These are phyloP conservation scores for Santalum album DNA, from an alignment of 164 flowering plant species.

Conservation along the genomic window DNA sequence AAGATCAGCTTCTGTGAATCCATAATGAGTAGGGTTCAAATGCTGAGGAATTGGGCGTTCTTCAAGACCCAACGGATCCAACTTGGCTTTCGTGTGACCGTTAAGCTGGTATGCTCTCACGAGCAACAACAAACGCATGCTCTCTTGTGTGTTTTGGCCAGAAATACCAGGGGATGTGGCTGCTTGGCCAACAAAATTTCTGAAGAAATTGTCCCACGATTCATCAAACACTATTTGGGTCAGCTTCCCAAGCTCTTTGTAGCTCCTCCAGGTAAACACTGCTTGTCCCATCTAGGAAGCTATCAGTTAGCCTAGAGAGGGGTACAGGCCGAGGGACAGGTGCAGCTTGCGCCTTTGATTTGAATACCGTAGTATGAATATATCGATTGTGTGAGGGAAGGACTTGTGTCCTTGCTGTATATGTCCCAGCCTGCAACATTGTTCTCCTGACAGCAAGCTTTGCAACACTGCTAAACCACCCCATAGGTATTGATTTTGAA, in stretches of 20 bases:
- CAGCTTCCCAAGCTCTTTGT: conserved; percentile 97
- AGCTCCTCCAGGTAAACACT: conserved; percentile 94
- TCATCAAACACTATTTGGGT: conserved; percentile 92
- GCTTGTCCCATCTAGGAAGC: conserved; percentile 89
- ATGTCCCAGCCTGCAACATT: conserved; percentile 37
- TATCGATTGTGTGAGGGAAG: conserved; percentile 29
- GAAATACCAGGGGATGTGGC: conserved; percentile 80
- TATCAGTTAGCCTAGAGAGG: conserved; percentile 78
- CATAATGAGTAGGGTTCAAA: conserved; percentile 66
- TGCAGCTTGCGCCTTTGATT: conserved; percentile 51
- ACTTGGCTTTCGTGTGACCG: conserved; percentile 89
- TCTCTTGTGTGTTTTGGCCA: conserved; percentile 93
- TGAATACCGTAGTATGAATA: conserved; percentile 48
- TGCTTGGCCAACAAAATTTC: conserved; percentile 90
- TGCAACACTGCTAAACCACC: conserved; percentile 61
- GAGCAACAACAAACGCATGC: conserved; percentile 84
- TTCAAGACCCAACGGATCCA: conserved; percentile 80
- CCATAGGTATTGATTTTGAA: conserved; percentile 31
- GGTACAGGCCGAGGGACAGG: conserved; percentile 53
- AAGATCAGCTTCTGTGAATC: conserved; percentile 86
- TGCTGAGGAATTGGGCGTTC: conserved; percentile 66
- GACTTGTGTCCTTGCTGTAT: conserved; percentile 26
- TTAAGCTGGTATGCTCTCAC: conserved; percentile 94
- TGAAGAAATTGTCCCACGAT: conserved; percentile 96
- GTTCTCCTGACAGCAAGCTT: conserved; percentile 61